phyloP scores from a whole-genome alignment of 1,284 basidiomycete species.

The Leccinum pachyderme region DNA sequence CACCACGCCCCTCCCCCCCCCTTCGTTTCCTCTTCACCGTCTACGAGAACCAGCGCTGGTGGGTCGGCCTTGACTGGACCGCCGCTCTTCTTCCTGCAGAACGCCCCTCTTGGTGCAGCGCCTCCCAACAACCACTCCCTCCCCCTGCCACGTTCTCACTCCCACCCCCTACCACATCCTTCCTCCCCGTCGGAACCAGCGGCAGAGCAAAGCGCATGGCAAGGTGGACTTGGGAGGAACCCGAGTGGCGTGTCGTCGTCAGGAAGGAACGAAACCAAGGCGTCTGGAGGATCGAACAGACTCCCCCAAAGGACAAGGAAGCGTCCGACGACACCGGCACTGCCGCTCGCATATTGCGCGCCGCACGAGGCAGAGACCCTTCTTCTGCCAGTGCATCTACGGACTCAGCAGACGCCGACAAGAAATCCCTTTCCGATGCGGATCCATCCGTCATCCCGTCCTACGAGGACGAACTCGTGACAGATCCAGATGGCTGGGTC shows the following conservation, averaged over 20 bases:
- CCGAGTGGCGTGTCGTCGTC: slow-evolving; percentile 80
- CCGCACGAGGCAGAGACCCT: slow-evolving; percentile 22
- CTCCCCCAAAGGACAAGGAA: slow-evolving; percentile 57
- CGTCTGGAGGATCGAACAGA: slow-evolving; percentile 55
- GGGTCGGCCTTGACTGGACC: slow-evolving; percentile 90
- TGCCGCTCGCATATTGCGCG: slow-evolving; percentile 31
- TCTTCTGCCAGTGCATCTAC: slow-evolving; percentile 7
- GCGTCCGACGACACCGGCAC: slow-evolving; percentile 31
- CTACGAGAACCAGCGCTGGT: slow-evolving; percentile 96
- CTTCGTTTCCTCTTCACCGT: slow-evolving; percentile 84
- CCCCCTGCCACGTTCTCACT: slow-evolving; percentile 68
- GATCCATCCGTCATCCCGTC: slow-evolving; percentile 25
- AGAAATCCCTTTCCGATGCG: slow-evolving; percentile 12
- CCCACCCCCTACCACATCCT: slow-evolving; percentile 43
- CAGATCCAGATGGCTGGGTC: slow-evolving; percentile 90
- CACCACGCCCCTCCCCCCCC: slow-evolving; percentile 27
- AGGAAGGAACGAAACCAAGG: slow-evolving; percentile 47
- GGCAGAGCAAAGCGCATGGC: slow-evolving; percentile 67
- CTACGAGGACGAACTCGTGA: slow-evolving; percentile 48
- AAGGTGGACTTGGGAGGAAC: slow-evolving; percentile 83
- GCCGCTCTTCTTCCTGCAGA: slow-evolving; percentile 88
- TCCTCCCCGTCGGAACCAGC: slow-evolving; percentile 30
- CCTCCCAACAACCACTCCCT: slow-evolving; percentile 53
- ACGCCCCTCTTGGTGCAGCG: slow-evolving; percentile 84
- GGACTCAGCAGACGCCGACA: slow-evolving; percentile 26